phyloP scores from a whole-genome alignment of 2,329 filamentous ascomycete genomes.

The Penicillium palitans region DNA sequence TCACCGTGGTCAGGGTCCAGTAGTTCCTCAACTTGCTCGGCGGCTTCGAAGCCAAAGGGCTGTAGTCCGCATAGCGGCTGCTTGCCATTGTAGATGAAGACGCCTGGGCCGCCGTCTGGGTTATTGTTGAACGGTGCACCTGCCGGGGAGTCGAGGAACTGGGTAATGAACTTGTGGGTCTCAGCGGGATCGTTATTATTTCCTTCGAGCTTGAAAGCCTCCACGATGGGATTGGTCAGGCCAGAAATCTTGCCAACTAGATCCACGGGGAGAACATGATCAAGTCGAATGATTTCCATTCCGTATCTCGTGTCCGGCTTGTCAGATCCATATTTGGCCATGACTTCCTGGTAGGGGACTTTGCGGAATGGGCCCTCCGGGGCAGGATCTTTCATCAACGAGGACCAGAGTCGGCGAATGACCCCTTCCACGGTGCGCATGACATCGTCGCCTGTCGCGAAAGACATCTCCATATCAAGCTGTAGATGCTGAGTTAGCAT shows the following conservation, averaged over 20 bases:
- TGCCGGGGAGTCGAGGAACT: conserved; percentile 69
- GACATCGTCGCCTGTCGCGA: conserved; percentile 70
- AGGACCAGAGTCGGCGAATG: conserved; percentile 56
- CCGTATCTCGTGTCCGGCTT: conserved; percentile 86
- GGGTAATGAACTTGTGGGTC: conserved; percentile 62
- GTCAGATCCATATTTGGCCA: conserved; percentile 79
- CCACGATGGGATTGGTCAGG: conserved; percentile 67
- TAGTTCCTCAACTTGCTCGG: conserved; percentile 57
- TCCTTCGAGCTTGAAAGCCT: conserved; percentile 66
- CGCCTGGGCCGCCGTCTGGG: conserved; percentile 73
- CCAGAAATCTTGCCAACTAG: conserved; percentile 75
- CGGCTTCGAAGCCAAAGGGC: conserved; percentile 71
- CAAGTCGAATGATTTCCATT: conserved; percentile 66
- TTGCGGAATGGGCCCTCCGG: conserved; percentile 54
- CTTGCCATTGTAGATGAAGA: conserved; percentile 71
- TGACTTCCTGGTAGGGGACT: conserved; percentile 73
- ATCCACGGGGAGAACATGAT: conserved; percentile 61
- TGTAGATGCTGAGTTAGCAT: conserved; percentile 37
- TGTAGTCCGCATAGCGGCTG: conserved; percentile 76
- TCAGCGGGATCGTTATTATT: conserved; percentile 51
- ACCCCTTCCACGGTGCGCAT: conserved; percentile 59
- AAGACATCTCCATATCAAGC: conserved; percentile 93
- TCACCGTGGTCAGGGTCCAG: conserved; percentile 68
- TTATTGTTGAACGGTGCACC: conserved; percentile 64
- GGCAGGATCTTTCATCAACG: conserved; percentile 48